Evolutionary conservation across 306 rosid genomes (phyloP), one percentile per base, ranked within the genome.

Genomic region (Trichosanthes truncata): DNA sequence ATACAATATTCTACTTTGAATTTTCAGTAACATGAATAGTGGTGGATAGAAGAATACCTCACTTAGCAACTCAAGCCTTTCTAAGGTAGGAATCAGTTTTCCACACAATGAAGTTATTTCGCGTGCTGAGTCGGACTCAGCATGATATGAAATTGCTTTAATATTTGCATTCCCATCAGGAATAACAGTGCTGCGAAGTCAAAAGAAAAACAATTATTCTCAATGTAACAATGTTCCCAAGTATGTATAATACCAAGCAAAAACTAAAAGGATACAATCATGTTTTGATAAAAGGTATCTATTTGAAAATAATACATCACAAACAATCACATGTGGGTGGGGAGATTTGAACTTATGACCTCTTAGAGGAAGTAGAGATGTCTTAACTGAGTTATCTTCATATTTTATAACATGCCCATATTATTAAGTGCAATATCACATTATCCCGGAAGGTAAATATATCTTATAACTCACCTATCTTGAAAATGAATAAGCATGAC

Each of bases 401-500:
- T 45, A 35, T 38, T 45, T 61, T 66, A 66, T 66, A 36, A 33
- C 73, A 26, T 48, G 78, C 21, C 25, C 48, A 17, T 26, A 46
- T 46, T 25, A 48, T 40, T 25, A n/a, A 21, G 13, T 41, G 9
- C 52, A 72, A 41, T 21, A 23, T 45, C n/a, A 7, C 56, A 25
- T 14, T 72, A 45, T 72, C 49, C 77, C 5, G 20, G 59, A 14
- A 14, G 60, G 29, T 8, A 31, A 63, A 31, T 20, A 18, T 35
- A 20, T 14, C 46, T 5, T 35, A 35, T 17, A 35, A 45, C 82
- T 13, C 79, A 95, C 97, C 98, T 84, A 33, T 91, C 96, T 88
- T 88, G 91, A 81, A 92, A 88, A 89, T 95, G 97, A 82, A 87
- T 80, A 68, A 91, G 97, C 72, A 92, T 59, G 79, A 92, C 84